Base-by-base conservation (phyloP, 495 filamentous ascomycete species). In the Neurospora tetraspora region DNA sequence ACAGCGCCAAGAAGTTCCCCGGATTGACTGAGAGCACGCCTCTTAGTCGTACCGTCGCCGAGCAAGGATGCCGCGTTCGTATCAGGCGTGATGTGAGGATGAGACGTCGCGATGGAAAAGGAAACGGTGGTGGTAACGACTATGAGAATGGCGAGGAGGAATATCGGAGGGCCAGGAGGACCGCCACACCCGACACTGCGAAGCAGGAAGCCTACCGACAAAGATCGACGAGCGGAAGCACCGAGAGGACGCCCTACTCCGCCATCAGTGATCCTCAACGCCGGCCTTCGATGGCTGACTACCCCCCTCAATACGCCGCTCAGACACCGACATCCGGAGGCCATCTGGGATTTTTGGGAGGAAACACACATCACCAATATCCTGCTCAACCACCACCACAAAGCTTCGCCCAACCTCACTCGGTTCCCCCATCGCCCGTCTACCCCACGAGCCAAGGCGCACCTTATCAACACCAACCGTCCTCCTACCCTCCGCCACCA, bases 1-100 rank as follows among this genome's bases (percentile, higher is more conserved):
- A 90, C 84, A 97, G 94, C 76, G 96, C 96, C 34, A 99, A 99
- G 89, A 99, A 98, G 84, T 99, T 99, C 84, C 96, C 96, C 43
- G 96, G 96, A 12, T 83, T 99, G 76, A 90, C 93, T 2, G 94
- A 96, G 81, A 97, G 94, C 81, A 99, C 96, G 0, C 83, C 86
- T 6, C 85, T 98, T 42, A 98, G 95, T 77, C 91, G 94, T 61
- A 90, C 92, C 45, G 94, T 99, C 72, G 94, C 96, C 10, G 96
- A 99, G 80, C 96, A 99, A 81, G 96, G 96, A 47, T 99, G 96
- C 80, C 94, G 96, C 73, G 96, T 99, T 53, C 91, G 96, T 36
- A 99, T 99, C 77, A 89, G 96, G 73, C 92, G 96, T 74, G 96
- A 99, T 86, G 96, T 99, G 18, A 90, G 96, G 61, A 99, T 99